phyloP scores from a whole-genome alignment of 495 filamentous ascomycete species.

The Penicillium alfredii region DNA sequence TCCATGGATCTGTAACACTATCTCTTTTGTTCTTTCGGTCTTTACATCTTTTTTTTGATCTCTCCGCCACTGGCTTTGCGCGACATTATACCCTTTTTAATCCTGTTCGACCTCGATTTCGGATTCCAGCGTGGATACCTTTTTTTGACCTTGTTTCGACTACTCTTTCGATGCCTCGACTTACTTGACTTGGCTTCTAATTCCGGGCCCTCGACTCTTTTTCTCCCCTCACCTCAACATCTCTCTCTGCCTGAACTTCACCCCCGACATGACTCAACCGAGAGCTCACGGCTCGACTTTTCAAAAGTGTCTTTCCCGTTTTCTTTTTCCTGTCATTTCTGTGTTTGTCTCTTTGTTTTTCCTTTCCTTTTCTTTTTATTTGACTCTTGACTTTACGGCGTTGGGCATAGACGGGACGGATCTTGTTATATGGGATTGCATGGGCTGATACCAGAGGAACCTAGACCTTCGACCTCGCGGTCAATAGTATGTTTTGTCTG shows the following conservation, averaged over 20 bases:
- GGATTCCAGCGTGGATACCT: conserved; percentile 23
- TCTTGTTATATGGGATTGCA: conserved; percentile 33
- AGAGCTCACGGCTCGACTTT: conserved; percentile 25
- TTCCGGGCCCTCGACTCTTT: conserved; percentile 8
- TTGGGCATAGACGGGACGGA: conserved; percentile 43
- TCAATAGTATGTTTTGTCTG: conserved; percentile 27
- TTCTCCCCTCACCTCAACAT: conserved; percentile 2
- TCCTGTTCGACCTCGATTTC: conserved; percentile 21
- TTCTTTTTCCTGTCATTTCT: conserved; percentile 14
- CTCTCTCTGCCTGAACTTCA: no score
- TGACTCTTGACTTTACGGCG: conserved; percentile 22
- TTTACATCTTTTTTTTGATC: conserved; percentile 12
- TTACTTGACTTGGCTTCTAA: conserved; percentile 10
- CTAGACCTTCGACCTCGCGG: conserved; percentile 43
- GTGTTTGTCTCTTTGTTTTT: conserved; percentile 14
- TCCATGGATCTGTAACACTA: conserved; percentile 39
- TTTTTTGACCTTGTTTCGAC: conserved; percentile 5
- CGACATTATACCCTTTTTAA: conserved; percentile 38
- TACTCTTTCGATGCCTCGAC: conserved; percentile 11
- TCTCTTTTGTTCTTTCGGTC: conserved; percentile 18
- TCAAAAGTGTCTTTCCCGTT: conserved; percentile 29
- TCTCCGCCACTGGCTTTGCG: conserved; percentile 19
- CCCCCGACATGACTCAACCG: conserved; percentile 25
- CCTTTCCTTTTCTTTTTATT: conserved; percentile 15
- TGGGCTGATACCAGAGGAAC: conserved; percentile 43